Evolutionary conservation across 441 rosid genomes (phyloP), one percentile per base, ranked within the genome.

Genomic region (Mallotus japonicus): DNA sequence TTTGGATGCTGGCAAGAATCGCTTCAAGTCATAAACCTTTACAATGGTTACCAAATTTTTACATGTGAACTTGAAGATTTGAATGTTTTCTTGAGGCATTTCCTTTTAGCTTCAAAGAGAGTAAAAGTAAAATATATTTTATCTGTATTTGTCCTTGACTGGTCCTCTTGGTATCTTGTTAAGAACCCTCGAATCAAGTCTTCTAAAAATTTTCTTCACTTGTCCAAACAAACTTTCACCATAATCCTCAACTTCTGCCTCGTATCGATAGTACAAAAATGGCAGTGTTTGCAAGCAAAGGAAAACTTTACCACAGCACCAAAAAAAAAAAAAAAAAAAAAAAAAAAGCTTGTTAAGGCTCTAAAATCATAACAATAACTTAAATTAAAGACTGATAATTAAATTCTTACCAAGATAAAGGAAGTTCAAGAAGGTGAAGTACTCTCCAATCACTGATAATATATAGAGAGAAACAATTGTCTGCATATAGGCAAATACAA

Each of bases 91-190:
- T 42, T 3, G 7, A 42, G 3, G 46, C 46, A 42, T 42, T 42
- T 42, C 46, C 46, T 42, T 42, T 42, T 0, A 3, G 10, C 53
- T 9, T 49, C 15, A 9, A 49, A 49, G 15, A 10, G 53, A 2
- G 2, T 0, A 49, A 49, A 49, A 9, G 12, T 6, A 49, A 49
- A 62, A 16, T 5, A n/a, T n/a, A 56, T 19, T 19, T 78, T 71
- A 87, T 53, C 53, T 50, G 65, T 11, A 20, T 62, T 88, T 88
- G 50, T 80, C 84, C 59, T 87, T 88, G 53, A 76, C 85, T 2
- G 95, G 80, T 11, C 91, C 93, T 75, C 97, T 86, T 34, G 99
- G 98, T 22, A 95, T 95, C 81, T 90, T 92, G 82, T 89, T 84
- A 22, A 95, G 87, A 82, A 92, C 85, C 34, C 32, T 78, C 4